Conservation (phyloP, 176 grass and related monocot genomes). For the Eragrostis curvula region DNA sequence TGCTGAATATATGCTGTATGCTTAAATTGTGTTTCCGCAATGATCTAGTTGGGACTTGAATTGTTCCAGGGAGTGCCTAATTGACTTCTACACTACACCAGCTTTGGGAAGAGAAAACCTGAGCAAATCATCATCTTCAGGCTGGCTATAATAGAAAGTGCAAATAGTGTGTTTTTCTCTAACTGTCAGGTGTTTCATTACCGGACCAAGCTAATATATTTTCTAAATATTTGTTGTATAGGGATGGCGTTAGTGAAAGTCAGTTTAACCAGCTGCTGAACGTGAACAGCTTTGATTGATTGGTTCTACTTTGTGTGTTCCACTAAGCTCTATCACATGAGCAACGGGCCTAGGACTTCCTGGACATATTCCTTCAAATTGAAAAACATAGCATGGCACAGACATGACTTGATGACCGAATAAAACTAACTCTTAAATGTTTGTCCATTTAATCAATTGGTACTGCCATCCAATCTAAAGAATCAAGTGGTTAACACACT, state of each 20-base stretch:
- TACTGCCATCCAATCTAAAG: background rate
- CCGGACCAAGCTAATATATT: background rate
- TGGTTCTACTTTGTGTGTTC: background rate
- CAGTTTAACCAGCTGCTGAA: conserved; percentile 91
- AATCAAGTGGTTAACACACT: no score
- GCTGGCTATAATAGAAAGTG: conserved; percentile 22
- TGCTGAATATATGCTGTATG: background rate
- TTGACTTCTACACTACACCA: conserved; percentile 91
- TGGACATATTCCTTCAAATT: no score
- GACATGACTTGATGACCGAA: no score
- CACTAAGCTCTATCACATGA: no score
- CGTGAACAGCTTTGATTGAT: background rate
- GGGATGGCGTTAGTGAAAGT: conserved; percentile 89
- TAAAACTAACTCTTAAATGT: no score
- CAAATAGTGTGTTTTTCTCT: no score
- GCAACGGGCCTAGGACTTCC: no score
- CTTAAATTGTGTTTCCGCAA: background rate
- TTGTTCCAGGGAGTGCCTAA: conserved; percentile 61
- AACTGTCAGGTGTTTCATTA: conserved; percentile 15
- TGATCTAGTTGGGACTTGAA: background rate
- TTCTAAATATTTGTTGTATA: conserved; percentile 33
- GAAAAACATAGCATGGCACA: no score
- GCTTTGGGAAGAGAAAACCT: conserved; percentile 83
- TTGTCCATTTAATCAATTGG: background rate
- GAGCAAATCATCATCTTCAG: conserved; percentile 87